Conservation (phyloP, 495 filamentous ascomycete species). For the Penicillium bovifimosum region DNA sequence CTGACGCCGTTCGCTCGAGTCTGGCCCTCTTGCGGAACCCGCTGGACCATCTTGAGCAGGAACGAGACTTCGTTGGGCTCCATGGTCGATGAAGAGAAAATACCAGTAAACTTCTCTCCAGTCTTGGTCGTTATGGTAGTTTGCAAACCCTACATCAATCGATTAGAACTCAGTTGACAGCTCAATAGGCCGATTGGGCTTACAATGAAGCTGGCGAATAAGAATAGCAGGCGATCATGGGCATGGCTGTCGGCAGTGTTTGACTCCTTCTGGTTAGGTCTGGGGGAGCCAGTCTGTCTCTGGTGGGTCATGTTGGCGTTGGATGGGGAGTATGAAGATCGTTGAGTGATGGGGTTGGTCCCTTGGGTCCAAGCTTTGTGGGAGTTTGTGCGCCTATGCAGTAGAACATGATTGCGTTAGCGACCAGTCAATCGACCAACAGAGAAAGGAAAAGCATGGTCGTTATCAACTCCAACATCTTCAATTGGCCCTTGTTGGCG, state of each 20-base stretch:
- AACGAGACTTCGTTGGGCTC: slow-evolving; percentile 57
- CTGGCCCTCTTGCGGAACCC: slow-evolving; percentile 45
- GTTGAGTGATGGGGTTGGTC: slow-evolving; percentile 62
- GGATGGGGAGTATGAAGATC: slow-evolving; percentile 42
- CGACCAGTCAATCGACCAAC: slow-evolving; percentile 7
- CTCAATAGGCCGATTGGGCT: slow-evolving; percentile 22
- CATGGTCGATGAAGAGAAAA: slow-evolving; percentile 56
- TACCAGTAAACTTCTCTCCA: slow-evolving; percentile 69
- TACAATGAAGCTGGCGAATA: slow-evolving; percentile 60
- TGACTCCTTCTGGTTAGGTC: slow-evolving; percentile 42
- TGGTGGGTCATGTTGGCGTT: slow-evolving; percentile 50
- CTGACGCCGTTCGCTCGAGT: slow-evolving; percentile 52
- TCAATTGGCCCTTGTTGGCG: slow-evolving; percentile 19
- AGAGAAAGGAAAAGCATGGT: background rate
- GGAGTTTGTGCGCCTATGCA: slow-evolving; percentile 43
- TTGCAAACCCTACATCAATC: slow-evolving; percentile 53
- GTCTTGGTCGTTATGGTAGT: slow-evolving; percentile 62
- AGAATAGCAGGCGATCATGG: slow-evolving; percentile 59
- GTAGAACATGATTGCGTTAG: slow-evolving; percentile 23
- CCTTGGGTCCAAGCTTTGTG: slow-evolving; percentile 61
- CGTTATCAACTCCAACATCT: slow-evolving; percentile 5
- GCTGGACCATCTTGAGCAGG: slow-evolving; percentile 78
- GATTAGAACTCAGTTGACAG: slow-evolving; percentile 12
- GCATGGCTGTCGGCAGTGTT: slow-evolving; percentile 57
- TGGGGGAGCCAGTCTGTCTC: slow-evolving; percentile 38